Evolutionary conservation across 108 stramenopile species (phyloP).

Genomic region (Pseudonitzschia multiseries): DNA sequence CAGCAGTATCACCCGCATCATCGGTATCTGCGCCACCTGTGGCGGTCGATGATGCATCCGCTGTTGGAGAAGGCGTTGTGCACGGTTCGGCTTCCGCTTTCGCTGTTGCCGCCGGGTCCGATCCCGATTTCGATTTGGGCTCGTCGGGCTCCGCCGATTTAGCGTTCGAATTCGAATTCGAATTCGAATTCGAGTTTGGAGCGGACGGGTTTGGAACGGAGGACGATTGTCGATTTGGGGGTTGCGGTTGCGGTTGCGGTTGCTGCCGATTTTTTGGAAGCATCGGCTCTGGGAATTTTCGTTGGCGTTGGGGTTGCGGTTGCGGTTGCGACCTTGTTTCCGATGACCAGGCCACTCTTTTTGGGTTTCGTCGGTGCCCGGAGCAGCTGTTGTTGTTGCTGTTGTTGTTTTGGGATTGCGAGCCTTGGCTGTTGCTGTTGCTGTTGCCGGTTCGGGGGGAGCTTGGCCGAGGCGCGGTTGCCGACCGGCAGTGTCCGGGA

Average conservation of each 20-base stretch:
- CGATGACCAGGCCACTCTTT: neutral
- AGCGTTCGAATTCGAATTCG: too few species aligned
- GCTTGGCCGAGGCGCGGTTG: neutral
- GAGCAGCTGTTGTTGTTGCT: slow-evolving; percentile 3
- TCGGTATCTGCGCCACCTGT: too few species aligned
- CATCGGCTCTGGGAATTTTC: neutral
- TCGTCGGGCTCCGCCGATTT: neutral
- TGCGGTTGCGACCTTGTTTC: neutral
- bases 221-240: neutral
- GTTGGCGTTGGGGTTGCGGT: neutral
- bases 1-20: too few species aligned
- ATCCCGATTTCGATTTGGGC: neutral
- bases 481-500: too few species aligned
- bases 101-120: too few species aligned
- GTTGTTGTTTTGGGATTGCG: neutral
- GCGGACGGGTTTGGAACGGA: neutral
- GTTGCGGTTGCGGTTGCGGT: neutral
- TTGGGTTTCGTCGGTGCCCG: slow-evolving; percentile 6
- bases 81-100: too few species aligned
- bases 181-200: too few species aligned
- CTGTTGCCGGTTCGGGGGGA: neutral
- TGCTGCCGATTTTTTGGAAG: too few species aligned
- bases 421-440: neutral
- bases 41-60: too few species aligned
- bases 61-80: too few species aligned